Evolutionary conservation across 768 basidiomycete species (phyloP), one percentile per base, ranked within the genome.

Genomic region (Lentinula sp.): DNA sequence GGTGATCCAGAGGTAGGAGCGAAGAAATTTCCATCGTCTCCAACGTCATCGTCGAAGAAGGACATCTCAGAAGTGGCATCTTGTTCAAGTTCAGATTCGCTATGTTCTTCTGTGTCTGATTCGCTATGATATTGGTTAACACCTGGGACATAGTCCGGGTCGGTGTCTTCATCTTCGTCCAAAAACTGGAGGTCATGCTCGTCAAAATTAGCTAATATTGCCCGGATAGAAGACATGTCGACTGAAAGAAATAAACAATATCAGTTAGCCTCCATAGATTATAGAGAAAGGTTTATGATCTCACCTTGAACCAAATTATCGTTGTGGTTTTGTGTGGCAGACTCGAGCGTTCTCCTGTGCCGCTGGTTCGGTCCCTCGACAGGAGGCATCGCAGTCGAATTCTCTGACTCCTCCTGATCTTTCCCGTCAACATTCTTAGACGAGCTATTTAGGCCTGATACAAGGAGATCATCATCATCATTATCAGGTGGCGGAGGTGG

Each of bases 11-110:
- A 32, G 45, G 18, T 53, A 16, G 57, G 33, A 51, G 16, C 9
- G 15, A 59, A 48, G n/a, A 41, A 33, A 39, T 56, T 23, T 35
- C 49, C 63, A 36, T 55, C 63, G 16, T 60, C 63, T 7, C 55
- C 61, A 10, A 48, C 65, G 8, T 57, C 65, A 18, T 66, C 61
- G 18, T 57, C 36, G 32, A 15, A 32, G 8, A 20, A 41, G 10
- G 23, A 41, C 12, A n/a, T 23, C 15, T 28, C 20, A 62, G 9
- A 16, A 7, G 20, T 20, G 20, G 18, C 45, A 51, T 61, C 62
- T 18, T 61, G 65, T 16, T 68, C 66, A 7, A 65, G 66, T 13
- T 66, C 71, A 10, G 65, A 64, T 28, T 61, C 61, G 12, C 59
- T 39, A 9, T 53, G 52, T 6, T 33, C n/a, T 39, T 35, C 52